Conservation (phyloP, 495 filamentous ascomycete genomes). For the Filosporella fistucella region DNA sequence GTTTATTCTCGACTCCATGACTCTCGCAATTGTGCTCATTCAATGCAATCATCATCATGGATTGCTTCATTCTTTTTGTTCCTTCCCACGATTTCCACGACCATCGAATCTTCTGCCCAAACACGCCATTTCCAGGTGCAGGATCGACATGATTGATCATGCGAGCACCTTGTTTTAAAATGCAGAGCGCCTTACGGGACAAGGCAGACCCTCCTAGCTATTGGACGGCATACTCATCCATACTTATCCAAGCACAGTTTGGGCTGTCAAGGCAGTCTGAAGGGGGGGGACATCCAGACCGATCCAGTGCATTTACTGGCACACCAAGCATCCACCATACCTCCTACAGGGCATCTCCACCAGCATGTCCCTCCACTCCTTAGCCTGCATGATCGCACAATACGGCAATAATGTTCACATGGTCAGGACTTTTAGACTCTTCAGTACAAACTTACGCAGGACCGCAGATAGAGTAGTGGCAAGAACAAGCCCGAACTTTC, state of each 20-base stretch:
- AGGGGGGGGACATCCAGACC: not conserved
- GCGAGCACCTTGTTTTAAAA: constrained; percentile 19
- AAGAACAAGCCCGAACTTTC: too few species aligned
- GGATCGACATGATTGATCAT: constrained; percentile 21
- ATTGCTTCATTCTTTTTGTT: not conserved
- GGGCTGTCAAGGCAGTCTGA: not conserved
- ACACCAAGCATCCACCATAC: not conserved
- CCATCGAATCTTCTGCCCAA: not conserved
- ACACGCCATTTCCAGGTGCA: constrained; percentile 13
- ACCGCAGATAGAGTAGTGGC: too few species aligned
- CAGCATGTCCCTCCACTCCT: not conserved
- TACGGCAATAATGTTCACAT: not conserved
- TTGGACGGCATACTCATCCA: constrained; percentile 7
- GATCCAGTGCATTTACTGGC: not conserved
- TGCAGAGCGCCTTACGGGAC: constrained; percentile 10
- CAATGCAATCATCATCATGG: not conserved
- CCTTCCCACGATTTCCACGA: not conserved
- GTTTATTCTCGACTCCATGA: not conserved
- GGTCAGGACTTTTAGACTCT: too few species aligned
- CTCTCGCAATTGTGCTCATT: not conserved
- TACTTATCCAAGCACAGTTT: not conserved
- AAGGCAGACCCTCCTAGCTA: constrained; percentile 10
- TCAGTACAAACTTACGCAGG: too few species aligned
- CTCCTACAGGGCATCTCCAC: not conserved
- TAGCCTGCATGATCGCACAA: not conserved